Evolutionary conservation across 2,329 filamentous ascomycete genomes (phyloP).

Genomic region (Lachnellula hyalina): DNA sequence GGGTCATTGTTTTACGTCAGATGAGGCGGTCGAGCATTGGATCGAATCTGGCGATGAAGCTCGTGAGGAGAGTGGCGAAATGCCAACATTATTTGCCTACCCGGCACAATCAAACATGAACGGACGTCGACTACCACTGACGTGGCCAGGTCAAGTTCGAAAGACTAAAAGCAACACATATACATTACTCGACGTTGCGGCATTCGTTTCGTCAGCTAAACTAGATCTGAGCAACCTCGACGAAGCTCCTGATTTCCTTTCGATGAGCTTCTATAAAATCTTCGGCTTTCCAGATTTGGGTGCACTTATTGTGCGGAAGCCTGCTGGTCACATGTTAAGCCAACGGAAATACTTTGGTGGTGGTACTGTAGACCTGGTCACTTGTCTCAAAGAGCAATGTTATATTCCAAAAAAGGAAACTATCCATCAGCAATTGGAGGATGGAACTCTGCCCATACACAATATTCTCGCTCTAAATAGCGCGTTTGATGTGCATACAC

Average conservation of each 20-base stretch:
- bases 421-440: slow-evolving; percentile 79
- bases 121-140: slow-evolving; percentile 66
- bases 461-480: slow-evolving; percentile 77
- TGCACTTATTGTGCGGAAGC: slow-evolving; percentile 73
- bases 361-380: slow-evolving; percentile 87
- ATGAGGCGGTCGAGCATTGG: slow-evolving; percentile 62
- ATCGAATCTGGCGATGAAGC: slow-evolving; percentile 38
- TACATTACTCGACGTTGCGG: slow-evolving; percentile 79
- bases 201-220: slow-evolving; percentile 69
- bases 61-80: slow-evolving; percentile 25
- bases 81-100: slow-evolving; percentile 64
- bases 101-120: slow-evolving; percentile 93
- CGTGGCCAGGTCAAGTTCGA: slow-evolving; percentile 54
- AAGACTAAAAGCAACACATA: slow-evolving; percentile 41
- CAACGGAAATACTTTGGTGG: slow-evolving; percentile 82
- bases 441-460: slow-evolving; percentile 87
- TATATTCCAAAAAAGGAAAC: slow-evolving; percentile 68
- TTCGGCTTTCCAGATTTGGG: slow-evolving; percentile 94
- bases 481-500: slow-evolving; percentile 64
- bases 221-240: slow-evolving; percentile 61
- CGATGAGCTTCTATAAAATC: slow-evolving; percentile 93
- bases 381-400: slow-evolving; percentile 73
- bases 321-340: slow-evolving; percentile 57
- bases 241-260: slow-evolving; percentile 73
- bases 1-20: slow-evolving; percentile 59